Conservation (phyloP, 805 yeast genomes). For the Danielozyma ontarioensis region DNA sequence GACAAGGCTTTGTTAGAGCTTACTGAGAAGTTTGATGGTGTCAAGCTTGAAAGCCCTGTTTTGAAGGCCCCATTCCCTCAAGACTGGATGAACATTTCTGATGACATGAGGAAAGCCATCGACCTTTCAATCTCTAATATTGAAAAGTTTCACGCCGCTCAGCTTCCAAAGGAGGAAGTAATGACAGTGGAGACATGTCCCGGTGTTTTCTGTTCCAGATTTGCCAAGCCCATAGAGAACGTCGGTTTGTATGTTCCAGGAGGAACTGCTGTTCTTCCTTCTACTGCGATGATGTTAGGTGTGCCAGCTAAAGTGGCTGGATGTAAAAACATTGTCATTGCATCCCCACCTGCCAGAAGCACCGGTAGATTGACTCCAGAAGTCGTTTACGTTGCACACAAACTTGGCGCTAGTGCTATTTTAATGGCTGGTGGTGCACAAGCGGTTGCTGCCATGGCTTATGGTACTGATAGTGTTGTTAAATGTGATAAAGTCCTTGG, state of each 20-base stretch:
- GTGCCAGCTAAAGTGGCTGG: conserved; percentile 99
- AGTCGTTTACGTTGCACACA: conserved; percentile 94
- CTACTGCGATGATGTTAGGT: conserved; percentile 96
- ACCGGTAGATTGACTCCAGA: conserved; percentile 95
- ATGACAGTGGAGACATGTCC: conserved; percentile 87
- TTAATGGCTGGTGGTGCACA: conserved; percentile 99
- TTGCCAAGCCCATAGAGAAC: conserved; percentile 88
- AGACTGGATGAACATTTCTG: conserved; percentile 65
- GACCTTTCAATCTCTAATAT: conserved; percentile 89
- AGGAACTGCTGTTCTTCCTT: conserved; percentile 97
- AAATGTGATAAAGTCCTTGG: conserved; percentile 97
- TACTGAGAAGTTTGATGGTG: conserved; percentile 90
- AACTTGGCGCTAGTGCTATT: conserved; percentile 85
- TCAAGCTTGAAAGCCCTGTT: conserved; percentile 64
- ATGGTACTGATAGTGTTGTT: conserved; percentile 89
- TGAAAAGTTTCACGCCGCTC: conserved; percentile 90
- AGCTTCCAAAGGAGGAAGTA: conserved; percentile 62
- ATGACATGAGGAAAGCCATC: conserved; percentile 75
- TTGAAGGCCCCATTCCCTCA: conserved; percentile 83
- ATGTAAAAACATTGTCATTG: conserved; percentile 84
- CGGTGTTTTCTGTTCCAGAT: conserved; percentile 91
- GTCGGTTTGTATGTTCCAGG: conserved; percentile 98
- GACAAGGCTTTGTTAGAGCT: conserved; percentile 84
- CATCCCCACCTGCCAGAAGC: conserved; percentile 86
- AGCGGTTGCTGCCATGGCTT: conserved; percentile 98